These are phyloP conservation scores for Paragyromitra xinjiangensis DNA, from an alignment of 495 filamentous ascomycete species.

Conservation along the genomic window DNA sequence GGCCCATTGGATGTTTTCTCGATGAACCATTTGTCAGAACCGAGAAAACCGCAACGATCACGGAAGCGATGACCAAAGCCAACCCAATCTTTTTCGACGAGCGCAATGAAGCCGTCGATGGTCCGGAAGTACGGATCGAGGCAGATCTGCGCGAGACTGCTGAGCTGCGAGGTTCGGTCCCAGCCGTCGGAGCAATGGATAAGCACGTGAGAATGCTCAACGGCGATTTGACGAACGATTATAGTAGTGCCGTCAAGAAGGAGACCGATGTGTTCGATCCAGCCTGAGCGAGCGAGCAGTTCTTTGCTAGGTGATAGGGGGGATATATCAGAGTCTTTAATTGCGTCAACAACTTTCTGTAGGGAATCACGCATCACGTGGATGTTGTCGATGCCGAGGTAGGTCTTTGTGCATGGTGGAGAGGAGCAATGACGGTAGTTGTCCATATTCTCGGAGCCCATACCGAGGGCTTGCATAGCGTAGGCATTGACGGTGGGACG, in stretches of 20 bases:
- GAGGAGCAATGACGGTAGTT: slow-evolving; percentile 81
- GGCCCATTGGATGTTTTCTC: slow-evolving; percentile 50
- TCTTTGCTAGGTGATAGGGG: slow-evolving; percentile 85
- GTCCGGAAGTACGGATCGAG: slow-evolving; percentile 96
- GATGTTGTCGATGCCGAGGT: slow-evolving; percentile 98
- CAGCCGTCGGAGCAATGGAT: slow-evolving; percentile 99
- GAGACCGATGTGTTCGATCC: slow-evolving; percentile 88
- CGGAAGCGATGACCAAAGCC: slow-evolving; percentile 98
- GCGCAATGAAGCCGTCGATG: slow-evolving; percentile 90
- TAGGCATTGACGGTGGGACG: slow-evolving; percentile 93
- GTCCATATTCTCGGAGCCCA: slow-evolving; percentile 97
- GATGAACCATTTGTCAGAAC: slow-evolving; percentile 94
- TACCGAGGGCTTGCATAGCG: slow-evolving; percentile 93
- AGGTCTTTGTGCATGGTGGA: slow-evolving; percentile 73
- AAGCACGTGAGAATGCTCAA: slow-evolving; percentile 91
- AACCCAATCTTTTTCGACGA: slow-evolving; percentile 98
- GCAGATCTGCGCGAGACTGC: slow-evolving; percentile 91
- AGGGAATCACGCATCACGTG: slow-evolving; percentile 97
- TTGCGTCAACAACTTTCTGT: slow-evolving; percentile 83
- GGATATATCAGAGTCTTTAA: slow-evolving; percentile 92
- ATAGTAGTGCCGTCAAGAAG: slow-evolving; percentile 84
- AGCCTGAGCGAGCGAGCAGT: slow-evolving; percentile 80
- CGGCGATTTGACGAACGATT: slow-evolving; percentile 87
- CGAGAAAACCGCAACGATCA: slow-evolving; percentile 82
- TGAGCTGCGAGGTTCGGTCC: slow-evolving; percentile 96